Evolutionary conservation across 2,329 filamentous ascomycete genomes (phyloP), one percentile per base, ranked within the genome.

Genomic region (Drechslera avenae): DNA sequence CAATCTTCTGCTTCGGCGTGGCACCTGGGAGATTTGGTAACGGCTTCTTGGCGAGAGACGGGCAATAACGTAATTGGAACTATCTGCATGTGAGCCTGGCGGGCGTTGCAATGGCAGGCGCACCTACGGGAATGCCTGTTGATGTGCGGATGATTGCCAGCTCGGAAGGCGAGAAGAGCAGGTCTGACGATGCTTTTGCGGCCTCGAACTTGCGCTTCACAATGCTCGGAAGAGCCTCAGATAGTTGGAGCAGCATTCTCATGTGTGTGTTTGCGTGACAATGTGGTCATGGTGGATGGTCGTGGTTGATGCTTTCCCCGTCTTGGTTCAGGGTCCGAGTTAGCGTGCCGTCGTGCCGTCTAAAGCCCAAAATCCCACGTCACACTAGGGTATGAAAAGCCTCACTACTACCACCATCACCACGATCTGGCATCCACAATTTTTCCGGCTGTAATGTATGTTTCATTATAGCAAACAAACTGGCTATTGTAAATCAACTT

Each of bases 11-110:
- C 46, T 59, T 62, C 1, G 61, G 52, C 4, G 56, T 52, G 1
- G 56, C 52, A 6, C 58, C 39, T 62, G 75, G 62, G 80, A 83
- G 57, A n/a, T 64, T 56, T 2, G 67, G 57, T 9, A 63, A 53
- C 4, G 87, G 86, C 64, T 90, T 90, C 63, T 83, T 83, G 39
- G 85, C 85, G 4, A 91, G 78, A 0, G 86, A 75, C 0, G 86
- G 86, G 7, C 86, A 87, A 76, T 84, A 90, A 43, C 87, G 86
- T 2, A 91, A 76, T 73, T 91, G 88, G 66, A 90, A 89, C 86
- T 89, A 39, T n/a, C 21, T 30, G 8, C 13, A 36, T 40, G 54
- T 69, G 35, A 67, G 61, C 42, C 17, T 16, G 9, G 21, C 44
- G 35, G 32, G 21, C 40, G 19, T 16, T 16, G 33, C 43, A 50